Base-by-base conservation (phyloP, 1,139 yeast species). In the Sugiyamaella pinicola region DNA sequence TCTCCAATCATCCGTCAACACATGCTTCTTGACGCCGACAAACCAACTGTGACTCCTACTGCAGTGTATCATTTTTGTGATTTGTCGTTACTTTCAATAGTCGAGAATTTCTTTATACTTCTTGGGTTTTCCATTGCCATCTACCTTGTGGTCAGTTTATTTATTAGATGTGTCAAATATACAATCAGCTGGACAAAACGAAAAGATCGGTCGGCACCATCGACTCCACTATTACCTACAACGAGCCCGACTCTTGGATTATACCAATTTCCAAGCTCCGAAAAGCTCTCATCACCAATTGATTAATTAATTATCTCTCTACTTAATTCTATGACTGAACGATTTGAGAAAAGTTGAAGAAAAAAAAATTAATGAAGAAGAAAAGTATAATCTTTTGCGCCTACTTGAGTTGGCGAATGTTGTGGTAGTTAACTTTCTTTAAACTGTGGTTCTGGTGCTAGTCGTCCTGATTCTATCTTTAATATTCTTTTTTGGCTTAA, bases 11-110 rank as follows among this genome's bases (percentile, higher is more conserved):
- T 53, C 34, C 45, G 49, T 13, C 58, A 55, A 41, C 58, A 55
- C 19, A 40, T 49, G 54, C 46, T 54, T 15, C 49, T 49, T 15
- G 58, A 55, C 34, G 38, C 52, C 18, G 58, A 55, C 12, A 38
- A 35, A 19, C 18, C 55, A 7, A n/a, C 46, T 7, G 8, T 19
- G 10, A 10, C 41, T 4, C 12, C 41, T 4, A 12, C 47, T 4
- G 9, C 43, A 4, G 29, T 40, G 8, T 35, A 3, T n/a, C 12
- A 22, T 10, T 7, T 51, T 13, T 43, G n/a, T 19, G 29, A 34
- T 37, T n/a, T 28, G 1, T 31, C 51, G 19, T 12, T 47, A 10
- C 29, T 35, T 9, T 41, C 52, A 10, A 10, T 49, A 7, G n/a
- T 39, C 8, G 15, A 34, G 22, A 35, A 49, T 18, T 26, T 49